Base-by-base conservation (phyloP, 129 eudicot species). In the Pseudognaphalium luteoalbum region DNA sequence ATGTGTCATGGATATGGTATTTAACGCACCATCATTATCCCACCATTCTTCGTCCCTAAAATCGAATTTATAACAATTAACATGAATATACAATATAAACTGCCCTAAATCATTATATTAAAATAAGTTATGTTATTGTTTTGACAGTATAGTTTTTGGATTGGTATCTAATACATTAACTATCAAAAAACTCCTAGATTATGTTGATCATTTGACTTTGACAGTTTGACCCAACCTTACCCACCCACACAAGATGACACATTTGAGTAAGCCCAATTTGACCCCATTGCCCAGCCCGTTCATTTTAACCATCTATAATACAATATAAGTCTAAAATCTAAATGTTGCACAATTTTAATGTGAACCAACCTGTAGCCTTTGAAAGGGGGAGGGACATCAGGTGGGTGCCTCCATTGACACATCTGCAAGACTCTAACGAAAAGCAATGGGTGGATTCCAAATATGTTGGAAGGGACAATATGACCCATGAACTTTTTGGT, bases 41-140 rank as follows among this genome's bases (percentile, higher is more conserved):
- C 99, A 91, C 97, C 99, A 94, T 68, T 94, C 97, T 80, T 94
- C 96, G 76, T 94, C 99, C 80, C 99, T 94, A 57, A 82, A 68
- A 42, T 37, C 19, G 14, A 41, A 76, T 28, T 66, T 25, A 74
- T 17, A 8, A 70, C n/a, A n/a, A n/a, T n/a, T n/a, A n/a, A n/a
- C 22, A 66, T 66, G 58, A 56, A 66, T 30, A 79, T 51, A 22
- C 68, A 15, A 4, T 41, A 14, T 47, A 3, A 47, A 47, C 3
- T 14, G 54, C 12, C 17, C 54, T 11, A 47, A 3, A 47, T 47
- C 6, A 6, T 47, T 14, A 3, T 3, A 14, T 47, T 47, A 47
- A 47, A 47, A 47, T 12, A 41, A 41, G 10, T 41, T 41, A 41
- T 41, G 47, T 41, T 39, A 41, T 41, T 41, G 47, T 41, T 41